Evolutionary conservation across 352 stramenopile species (phyloP).

Genomic region (Globisporangium cederbergense): DNA sequence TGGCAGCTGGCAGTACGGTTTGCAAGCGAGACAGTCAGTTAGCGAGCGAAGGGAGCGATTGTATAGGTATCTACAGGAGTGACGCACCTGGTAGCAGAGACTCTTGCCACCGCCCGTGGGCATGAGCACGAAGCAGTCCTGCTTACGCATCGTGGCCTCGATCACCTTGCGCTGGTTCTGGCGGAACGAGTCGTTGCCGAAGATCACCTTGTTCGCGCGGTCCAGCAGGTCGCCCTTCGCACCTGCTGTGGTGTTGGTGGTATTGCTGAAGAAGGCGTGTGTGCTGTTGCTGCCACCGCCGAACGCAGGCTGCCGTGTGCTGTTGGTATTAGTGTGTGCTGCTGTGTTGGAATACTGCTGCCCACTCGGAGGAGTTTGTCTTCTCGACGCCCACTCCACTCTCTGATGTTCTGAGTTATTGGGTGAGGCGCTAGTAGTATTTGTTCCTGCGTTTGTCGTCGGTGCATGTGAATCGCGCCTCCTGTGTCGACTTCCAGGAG

Average conservation of each 20-base stretch:
- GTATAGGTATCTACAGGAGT: neutral
- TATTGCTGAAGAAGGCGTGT: conserved; percentile 6
- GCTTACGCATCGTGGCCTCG: conserved; percentile 82
- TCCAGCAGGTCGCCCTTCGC: conserved; percentile 32
- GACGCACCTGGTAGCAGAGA: conserved; percentile 88
- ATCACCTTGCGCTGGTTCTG: conserved; percentile 92
- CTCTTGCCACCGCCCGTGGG: conserved; percentile 90
- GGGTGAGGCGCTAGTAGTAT: neutral
- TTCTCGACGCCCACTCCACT: conserved; percentile 9
- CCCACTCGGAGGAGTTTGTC: neutral
- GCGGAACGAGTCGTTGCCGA: conserved; percentile 82
- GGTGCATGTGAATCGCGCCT: neutral
- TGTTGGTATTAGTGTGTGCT: neutral
- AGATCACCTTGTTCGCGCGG: conserved; percentile 59
- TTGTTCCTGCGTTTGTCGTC: neutral
- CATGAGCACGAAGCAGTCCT: conserved; percentile 95
- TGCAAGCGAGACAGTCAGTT: neutral
- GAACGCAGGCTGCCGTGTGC: neutral
- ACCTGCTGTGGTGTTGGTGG: neutral
- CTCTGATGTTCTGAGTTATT: neutral
- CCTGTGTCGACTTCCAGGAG: conserved; percentile 15
- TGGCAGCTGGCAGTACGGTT: conserved; percentile 25
- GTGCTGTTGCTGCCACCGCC: neutral
- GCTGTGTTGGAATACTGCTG: neutral
- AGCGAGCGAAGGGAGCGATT: neutral